Evolutionary conservation across 495 filamentous ascomycete genomes (phyloP).

Genomic region (Parathielavia hyrcaniae): DNA sequence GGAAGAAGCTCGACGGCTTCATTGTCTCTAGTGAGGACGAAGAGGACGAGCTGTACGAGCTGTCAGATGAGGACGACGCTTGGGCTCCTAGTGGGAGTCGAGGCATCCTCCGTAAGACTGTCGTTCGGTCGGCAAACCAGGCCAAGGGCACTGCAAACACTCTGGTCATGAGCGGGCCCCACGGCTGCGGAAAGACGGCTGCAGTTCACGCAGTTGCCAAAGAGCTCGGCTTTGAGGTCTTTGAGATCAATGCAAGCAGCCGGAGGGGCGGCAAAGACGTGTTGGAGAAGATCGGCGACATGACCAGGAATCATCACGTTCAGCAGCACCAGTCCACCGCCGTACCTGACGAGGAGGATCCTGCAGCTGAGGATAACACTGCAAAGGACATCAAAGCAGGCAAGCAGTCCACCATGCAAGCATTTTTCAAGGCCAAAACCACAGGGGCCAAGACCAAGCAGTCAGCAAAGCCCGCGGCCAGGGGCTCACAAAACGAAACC

Average conservation of each 20-base stretch:
- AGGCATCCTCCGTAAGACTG: constrained; percentile 49
- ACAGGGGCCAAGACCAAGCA: constrained; percentile 25
- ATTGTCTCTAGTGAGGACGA: constrained; percentile 82
- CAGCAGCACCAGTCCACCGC: constrained; percentile 33
- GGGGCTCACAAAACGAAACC: constrained; percentile 23
- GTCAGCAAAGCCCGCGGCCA: constrained; percentile 10
- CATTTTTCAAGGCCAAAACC: constrained; percentile 64
- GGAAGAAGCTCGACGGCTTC: constrained; percentile 75
- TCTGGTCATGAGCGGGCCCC: constrained; percentile 80
- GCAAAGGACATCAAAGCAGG: constrained; percentile 55
- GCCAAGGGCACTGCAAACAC: constrained; percentile 50
- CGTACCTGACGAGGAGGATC: constrained; percentile 18
- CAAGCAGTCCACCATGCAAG: constrained; percentile 68
- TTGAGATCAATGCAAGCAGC: constrained; percentile 83
- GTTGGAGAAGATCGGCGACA: constrained; percentile 86
- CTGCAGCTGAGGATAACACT: constrained; percentile 37
- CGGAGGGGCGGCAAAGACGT: constrained; percentile 85
- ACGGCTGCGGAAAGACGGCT: constrained; percentile 90
- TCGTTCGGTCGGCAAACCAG: constrained; percentile 53
- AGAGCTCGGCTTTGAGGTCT: constrained; percentile 89
- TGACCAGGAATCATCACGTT: constrained; percentile 92
- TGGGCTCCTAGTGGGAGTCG: constrained; percentile 39
- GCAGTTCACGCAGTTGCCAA: constrained; percentile 91
- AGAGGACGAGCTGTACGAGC: constrained; percentile 62
- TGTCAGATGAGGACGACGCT: constrained; percentile 60